Evolutionary conservation across 2,329 filamentous ascomycete genomes (phyloP).

Genomic region (Lecanicillium sp.): DNA sequence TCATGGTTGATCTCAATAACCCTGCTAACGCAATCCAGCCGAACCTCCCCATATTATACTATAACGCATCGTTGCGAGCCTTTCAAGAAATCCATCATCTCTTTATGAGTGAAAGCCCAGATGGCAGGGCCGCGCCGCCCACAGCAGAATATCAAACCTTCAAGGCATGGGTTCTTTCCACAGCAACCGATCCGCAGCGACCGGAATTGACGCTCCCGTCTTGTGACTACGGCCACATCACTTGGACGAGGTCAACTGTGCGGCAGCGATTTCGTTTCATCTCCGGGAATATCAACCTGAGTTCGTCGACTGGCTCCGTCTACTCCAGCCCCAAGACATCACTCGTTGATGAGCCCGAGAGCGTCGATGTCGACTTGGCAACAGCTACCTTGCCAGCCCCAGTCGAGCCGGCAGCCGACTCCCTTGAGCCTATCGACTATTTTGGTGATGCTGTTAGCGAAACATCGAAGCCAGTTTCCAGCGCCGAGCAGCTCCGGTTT

Average conservation of each 20-base stretch:
- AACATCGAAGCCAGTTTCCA: conserved; percentile 13
- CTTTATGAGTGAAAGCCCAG: conserved; percentile 43
- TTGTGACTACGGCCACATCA: conserved; percentile 54
- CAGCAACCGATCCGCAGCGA: conserved; percentile 42
- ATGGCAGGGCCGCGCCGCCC: conserved; percentile 27
- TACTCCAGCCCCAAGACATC: conserved; percentile 25
- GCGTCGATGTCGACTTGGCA: not conserved
- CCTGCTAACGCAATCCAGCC: conserved; percentile 44
- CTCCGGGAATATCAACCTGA: conserved; percentile 41
- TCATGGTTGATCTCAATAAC: conserved; percentile 63
- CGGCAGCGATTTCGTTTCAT: conserved; percentile 62
- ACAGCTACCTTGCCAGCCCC: not conserved
- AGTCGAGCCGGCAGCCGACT: conserved; percentile 16
- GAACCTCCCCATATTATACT: conserved; percentile 56
- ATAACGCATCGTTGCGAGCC: conserved; percentile 58
- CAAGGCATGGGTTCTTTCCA: conserved; percentile 59
- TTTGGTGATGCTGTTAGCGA: conserved; percentile 27
- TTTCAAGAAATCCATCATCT: conserved; percentile 44
- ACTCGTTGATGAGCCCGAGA: conserved; percentile 13
- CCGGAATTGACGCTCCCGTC: conserved; percentile 46
- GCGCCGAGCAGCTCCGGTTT: conserved; percentile 5
- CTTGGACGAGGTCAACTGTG: conserved; percentile 65
- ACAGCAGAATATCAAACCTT: conserved; percentile 52
- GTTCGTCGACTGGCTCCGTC: conserved; percentile 18
- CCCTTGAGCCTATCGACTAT: conserved; percentile 29